Base-by-base conservation (phyloP, 768 basidiomycete genomes). In the Baorangia bicolor region DNA sequence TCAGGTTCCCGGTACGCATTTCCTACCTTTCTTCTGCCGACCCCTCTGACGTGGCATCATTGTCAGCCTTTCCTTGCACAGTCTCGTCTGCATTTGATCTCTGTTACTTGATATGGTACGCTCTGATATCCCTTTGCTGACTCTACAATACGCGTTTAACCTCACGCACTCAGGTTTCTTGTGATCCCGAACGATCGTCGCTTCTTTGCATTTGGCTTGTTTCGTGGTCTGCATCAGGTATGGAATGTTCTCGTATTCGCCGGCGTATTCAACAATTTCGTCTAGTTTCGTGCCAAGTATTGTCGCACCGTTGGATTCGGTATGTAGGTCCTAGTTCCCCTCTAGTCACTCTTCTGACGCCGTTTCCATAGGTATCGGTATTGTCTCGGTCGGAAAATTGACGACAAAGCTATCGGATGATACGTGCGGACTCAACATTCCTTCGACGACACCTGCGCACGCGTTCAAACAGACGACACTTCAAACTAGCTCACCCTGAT, bases 301-400 rank as follows among this genome's bases (percentile, higher is more conserved):
- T 39, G 11, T 35, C 33, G 40, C 20, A 21, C n/a, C 1, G 6
- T 50, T 37, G 59, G 38, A 42, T 38, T 31, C n/a, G 53, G 59
- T 37, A 46, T 37, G 53, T 38, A 4, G 31, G 2, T 14, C 10
- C 7, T 8, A 10, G 1, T 21, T 30, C 21, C 41, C 20, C 4
- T 14, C 35, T 5, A 4, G 21, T 8, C 2, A 13, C 25, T 25
- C 16, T 16, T 35, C n/a, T 57, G 18, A 61, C 18, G 1, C 9
- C 9, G 8, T 11, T 34, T 14, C n/a, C 33, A 16, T 12, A 51
- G 47, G 56, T n/a, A 39, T 53, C 25, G 5, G 52, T 46, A 58
- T 53, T n/a, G 40, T 63, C 47, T 63, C 42, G 14, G 31, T 44
- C 27, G 42, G 50, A 63, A 63, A 63, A 27, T 44, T 39, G 13